Evolutionary conservation across 2,329 filamentous ascomycete species (phyloP).

Genomic region (Colletotrichum orchidophilum): DNA sequence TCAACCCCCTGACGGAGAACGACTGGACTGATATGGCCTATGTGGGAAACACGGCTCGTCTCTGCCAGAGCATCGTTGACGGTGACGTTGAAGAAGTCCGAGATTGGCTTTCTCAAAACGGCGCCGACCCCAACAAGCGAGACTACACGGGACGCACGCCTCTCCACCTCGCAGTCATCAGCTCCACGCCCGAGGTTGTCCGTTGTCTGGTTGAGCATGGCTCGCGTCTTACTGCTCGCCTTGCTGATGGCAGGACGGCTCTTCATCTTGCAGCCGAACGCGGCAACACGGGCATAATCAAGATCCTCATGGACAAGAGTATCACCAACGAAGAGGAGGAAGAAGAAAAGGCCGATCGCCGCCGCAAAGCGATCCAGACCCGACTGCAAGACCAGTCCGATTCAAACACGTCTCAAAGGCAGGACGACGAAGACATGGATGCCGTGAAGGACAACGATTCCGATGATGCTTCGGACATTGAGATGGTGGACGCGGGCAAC

Average conservation of each 20-base stretch:
- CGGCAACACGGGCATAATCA: conserved; percentile 75
- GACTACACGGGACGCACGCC: conserved; percentile 84
- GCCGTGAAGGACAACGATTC: conserved; percentile 45
- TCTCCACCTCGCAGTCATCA: conserved; percentile 78
- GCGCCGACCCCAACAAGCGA: conserved; percentile 74
- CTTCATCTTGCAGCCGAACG: conserved; percentile 82
- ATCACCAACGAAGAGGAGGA: conserved; percentile 76
- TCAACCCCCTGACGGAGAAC: conserved; percentile 82
- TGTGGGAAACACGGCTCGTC: conserved; percentile 77
- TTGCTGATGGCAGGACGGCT: conserved; percentile 83
- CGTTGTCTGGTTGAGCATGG: conserved; percentile 76
- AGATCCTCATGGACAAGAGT: conserved; percentile 77
- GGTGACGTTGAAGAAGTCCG: conserved; percentile 75
- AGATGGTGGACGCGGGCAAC: conserved; percentile 55
- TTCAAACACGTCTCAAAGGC: conserved; percentile 38
- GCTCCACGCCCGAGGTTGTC: conserved; percentile 75
- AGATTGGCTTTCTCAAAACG: conserved; percentile 75
- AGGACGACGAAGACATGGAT: conserved; percentile 37
- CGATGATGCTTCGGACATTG: conserved; percentile 53
- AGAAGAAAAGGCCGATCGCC: conserved; percentile 64
- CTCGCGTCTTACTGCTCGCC: conserved; percentile 75
- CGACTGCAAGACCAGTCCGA: conserved; percentile 37
- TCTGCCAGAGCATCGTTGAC: conserved; percentile 86
- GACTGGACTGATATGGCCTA: conserved; percentile 96
- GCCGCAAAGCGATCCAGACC: conserved; percentile 49